Base-by-base conservation (phyloP, 2,329 filamentous ascomycete genomes). In the Graphilbum ipis-grandicollis region DNA sequence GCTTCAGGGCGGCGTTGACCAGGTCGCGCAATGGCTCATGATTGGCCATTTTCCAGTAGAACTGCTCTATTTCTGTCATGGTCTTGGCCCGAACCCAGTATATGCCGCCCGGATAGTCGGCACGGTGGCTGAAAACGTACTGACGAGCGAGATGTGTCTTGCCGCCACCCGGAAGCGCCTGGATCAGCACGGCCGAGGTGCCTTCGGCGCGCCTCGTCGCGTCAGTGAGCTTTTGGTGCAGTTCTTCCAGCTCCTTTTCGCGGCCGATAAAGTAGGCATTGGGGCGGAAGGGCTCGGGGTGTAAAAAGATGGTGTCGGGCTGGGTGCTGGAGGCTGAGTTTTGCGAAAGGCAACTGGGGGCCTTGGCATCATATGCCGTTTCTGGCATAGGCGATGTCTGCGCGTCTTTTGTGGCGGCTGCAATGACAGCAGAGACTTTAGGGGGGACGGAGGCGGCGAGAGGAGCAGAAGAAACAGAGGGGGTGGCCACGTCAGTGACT, bases 61-160 rank as follows among this genome's bases (percentile, higher is more conserved):
- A 71, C 34, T 71, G 67, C 36, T 66, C 66, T 25, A 72, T 59
- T 35, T 76, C 71, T 36, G 69, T 57, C 4, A 60, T 50, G 1
- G 68, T 71, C 44, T 72, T 75, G 9, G 73, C 71, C 34, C 73
- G 65, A 14, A 80, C 63, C 77, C 77, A 82, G 50, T 78, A 82
- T 31, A 79, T 62, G 2, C 77, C 77, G 2, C 74, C 75, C 0
- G 68, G 65, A 45, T 75, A 81, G 41, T 68, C 57, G 5, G 62
- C 54, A 26, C 61, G 66, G 46, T 79, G 66, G 5, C 59, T 52
- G 46, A 73, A 78, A 22, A 78, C 66, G 48, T 80, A 81, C 51
- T 81, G 63, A 4, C 76, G 63, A 21, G 75, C 75, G 13, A 81
- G 56, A 46, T 80, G 75, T 1, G 73, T 75, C 52, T 82, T 82